Base-by-base conservation (phyloP, 805 yeast genomes). In the Candida montana region DNA sequence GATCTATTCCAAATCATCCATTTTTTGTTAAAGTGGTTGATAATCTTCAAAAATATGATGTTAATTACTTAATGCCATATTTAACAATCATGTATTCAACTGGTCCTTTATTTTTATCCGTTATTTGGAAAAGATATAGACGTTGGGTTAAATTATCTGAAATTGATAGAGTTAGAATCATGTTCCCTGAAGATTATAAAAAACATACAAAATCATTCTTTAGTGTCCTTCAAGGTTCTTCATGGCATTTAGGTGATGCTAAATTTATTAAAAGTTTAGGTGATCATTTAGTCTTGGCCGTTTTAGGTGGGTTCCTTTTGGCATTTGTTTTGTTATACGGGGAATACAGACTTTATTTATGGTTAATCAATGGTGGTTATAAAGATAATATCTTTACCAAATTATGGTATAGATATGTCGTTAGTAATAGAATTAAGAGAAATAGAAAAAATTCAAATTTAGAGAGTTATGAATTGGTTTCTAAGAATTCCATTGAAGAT, bases 181-280 rank as follows among this genome's bases (percentile, higher is more conserved):
- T 89, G 52, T 74, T 79, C 66, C 91, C 95, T 5, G 67, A 66
- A 31, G 89, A 83, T 58, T 85, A 86, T 62, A 84, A 83, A 57
- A 67, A 74, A 44, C 73, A 71, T 47, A 56, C 71, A 1, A 65
- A 71, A 50, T 74, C 89, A 0, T 84, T 85, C 58, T 89, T 90
- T 62, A 71, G 78, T 31, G 81, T 86, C 41, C 69, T 87, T 0
- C 75, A 77, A 41, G 97, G 97, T 35, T 85, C 95, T 0, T 84
- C 95, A 20, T 90, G 97, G 97, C 97, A 90, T 63, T 65, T 77
- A 55, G 87, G 81, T 50, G 97, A 90, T 61, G 96, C 96, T 10
- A 72, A 78, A 40, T 76, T 86, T 57, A 77, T 89, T 62, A 79
- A 84, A 55, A 65, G 75, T 8, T 64, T 89, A 63, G 88, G 86